Percentiles rank a stretch among this genome's conserved stretches.
Conservation (phyloP, 2,329 filamentous ascomycete species). For the Alternaria sp. region DNA sequence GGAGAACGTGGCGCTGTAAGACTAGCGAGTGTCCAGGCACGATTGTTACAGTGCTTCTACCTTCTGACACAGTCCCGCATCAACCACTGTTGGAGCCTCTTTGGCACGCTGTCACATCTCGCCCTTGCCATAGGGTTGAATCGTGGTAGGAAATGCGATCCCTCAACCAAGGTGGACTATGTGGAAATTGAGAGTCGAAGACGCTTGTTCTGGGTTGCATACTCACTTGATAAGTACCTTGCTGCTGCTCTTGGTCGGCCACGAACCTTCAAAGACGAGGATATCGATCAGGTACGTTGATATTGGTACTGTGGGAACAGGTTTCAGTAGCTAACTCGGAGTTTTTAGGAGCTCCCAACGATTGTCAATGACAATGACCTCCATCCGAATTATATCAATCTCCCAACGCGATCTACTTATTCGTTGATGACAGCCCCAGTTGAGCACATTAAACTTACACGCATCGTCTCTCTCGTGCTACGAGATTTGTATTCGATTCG, state of each 20-base stretch:
- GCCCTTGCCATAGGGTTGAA: conserved; percentile 58
- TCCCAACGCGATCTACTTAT: conserved; percentile 40
- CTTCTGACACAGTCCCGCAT: conserved; percentile 66
- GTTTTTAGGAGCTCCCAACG: conserved; percentile 44
- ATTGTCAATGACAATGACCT: conserved; percentile 48
- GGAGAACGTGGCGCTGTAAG: conserved; percentile 63
- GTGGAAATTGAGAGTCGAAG: conserved; percentile 62
- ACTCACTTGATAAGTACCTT: conserved; percentile 69
- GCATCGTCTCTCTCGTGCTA: conserved; percentile 56
- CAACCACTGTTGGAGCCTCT: conserved; percentile 68
- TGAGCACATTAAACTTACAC: conserved; percentile 56
- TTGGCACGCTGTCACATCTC: conserved; percentile 65
- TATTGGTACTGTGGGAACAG: neutral
- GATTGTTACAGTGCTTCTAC: conserved; percentile 66
- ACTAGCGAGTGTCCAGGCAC: conserved; percentile 65
- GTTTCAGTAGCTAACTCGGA: neutral
- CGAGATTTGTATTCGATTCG: conserved; percentile 56
- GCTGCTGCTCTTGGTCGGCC: conserved; percentile 70
- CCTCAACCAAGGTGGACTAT: conserved; percentile 52
- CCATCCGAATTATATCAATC: conserved; percentile 35
- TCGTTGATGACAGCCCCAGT: conserved; percentile 57
- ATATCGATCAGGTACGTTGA: conserved; percentile 65
- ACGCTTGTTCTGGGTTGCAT: conserved; percentile 69
- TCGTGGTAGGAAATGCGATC: conserved; percentile 47
- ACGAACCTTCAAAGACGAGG: conserved; percentile 67